A percentile compares a stretch with the other conserved stretches of the same genome.
Evolutionary conservation across 495 filamentous ascomycete species (phyloP).

Genomic region (Hapsidospora chrysogenum): DNA sequence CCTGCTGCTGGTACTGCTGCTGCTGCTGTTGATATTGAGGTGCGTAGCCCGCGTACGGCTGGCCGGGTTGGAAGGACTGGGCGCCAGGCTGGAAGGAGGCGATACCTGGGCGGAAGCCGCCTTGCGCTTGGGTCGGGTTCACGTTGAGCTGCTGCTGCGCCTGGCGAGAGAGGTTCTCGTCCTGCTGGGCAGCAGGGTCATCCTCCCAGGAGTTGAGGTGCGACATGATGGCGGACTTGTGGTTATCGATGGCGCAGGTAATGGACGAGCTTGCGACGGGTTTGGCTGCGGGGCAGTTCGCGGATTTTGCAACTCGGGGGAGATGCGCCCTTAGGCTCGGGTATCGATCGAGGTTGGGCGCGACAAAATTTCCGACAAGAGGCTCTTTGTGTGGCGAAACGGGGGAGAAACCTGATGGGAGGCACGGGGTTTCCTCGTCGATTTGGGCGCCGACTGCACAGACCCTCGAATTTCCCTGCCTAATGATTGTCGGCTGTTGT

Average conservation of each 20-base stretch:
- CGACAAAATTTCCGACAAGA: too few relatives aligned
- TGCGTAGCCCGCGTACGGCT: constrained; percentile 31
- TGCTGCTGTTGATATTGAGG: constrained; percentile 34
- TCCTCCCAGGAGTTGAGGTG: constrained; percentile 92
- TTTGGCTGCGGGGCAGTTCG: background rate
- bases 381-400: too few relatives aligned
- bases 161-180: constrained; percentile 70
- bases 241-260: background rate
- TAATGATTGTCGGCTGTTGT: too few relatives aligned
- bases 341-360: too few relatives aligned
- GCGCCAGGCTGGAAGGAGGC: constrained; percentile 69
- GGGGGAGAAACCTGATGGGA: too few relatives aligned
- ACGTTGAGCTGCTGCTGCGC: constrained; percentile 61
- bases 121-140: constrained; percentile 19
- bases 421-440: too few relatives aligned
- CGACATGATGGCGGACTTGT: constrained; percentile 44
- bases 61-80: constrained; percentile 60
- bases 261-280: background rate
- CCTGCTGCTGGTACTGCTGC: constrained; percentile 26
- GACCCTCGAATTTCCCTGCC: too few relatives aligned
- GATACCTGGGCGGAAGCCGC: constrained; percentile 56
- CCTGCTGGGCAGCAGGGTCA: constrained; percentile 63
- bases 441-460: too few relatives aligned
- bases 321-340: too few relatives aligned
- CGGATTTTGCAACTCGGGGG: too few relatives aligned